Base-by-base conservation (phyloP, 768 basidiomycete species). In the Leccinum boreale region DNA sequence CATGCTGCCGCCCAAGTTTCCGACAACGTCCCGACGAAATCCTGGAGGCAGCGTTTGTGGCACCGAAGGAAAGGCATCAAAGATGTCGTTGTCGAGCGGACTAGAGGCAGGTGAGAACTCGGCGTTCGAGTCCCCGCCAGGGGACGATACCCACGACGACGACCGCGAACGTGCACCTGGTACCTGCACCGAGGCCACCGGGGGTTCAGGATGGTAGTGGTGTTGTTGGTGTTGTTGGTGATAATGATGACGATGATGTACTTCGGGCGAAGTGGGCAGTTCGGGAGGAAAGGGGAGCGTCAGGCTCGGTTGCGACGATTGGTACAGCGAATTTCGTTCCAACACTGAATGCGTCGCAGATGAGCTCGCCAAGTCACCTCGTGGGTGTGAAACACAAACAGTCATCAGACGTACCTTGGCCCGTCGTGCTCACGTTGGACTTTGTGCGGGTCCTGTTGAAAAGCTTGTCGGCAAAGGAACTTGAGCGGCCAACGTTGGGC, bases 51-150 rank as follows among this genome's bases (percentile, higher is more conserved):
- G 69, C 17, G 75, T 76, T 49, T 79, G 75, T 2, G 89, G 88
- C 5, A 90, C 87, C 33, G 81, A 81, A 23, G 89, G 89, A 71
- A 90, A 90, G 7, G 86, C 81, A 57, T 89, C 87, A 61, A 85
- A 87, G 23, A 88, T 71, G 11, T 81, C 81, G 59, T 76, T 74
- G 65, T 86, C 85, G 45, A 89, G 80, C 24, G 65, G 31, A 62
- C 72, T 72, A 2, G 70, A 61, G 0, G 63, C 48, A 15, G 70
- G 51, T 73, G 83, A 59, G 76, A 83, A 61, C 75, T 73, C 58
- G 67, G 73, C 46, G 56, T 65, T 76, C 3, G 78, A 75, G 36
- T 77, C 42, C 42, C 42, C 70, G 67, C 17, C 73, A 56, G 29
- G 80, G 71, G 81, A 19, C 42, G 42, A 84, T 57, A 76, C 70